Conservation (phyloP, 2,329 filamentous ascomycete species). For the Volutella citrinella region DNA sequence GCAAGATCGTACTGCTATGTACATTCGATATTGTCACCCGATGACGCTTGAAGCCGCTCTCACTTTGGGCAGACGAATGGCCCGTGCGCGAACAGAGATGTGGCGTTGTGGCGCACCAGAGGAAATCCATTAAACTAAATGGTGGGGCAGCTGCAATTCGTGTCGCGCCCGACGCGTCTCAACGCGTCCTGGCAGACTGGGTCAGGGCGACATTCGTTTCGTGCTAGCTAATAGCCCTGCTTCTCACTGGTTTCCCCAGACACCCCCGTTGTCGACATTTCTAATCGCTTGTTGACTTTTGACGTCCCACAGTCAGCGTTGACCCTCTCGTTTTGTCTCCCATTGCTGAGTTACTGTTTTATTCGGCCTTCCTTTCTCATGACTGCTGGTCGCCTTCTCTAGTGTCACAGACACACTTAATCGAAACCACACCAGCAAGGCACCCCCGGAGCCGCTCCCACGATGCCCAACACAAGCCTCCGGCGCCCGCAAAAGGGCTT, state of each 20-base stretch:
- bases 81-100: too few relatives aligned
- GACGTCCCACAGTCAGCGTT: constrained; percentile 9
- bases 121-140: constrained; percentile 32
- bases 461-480: constrained; percentile 60
- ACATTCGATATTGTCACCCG: too few relatives aligned
- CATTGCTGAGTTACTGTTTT: constrained; percentile 1
- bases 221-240: too few relatives aligned
- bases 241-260: too few relatives aligned
- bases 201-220: too few relatives aligned
- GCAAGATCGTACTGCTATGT: too few relatives aligned
- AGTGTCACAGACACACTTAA: constrained; percentile 17
- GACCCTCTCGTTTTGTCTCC: constrained; percentile 8
- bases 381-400: constrained; percentile 10
- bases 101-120: too few relatives aligned
- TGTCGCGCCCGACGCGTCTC: constrained; percentile 31
- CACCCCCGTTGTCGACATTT: too few relatives aligned
- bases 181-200: constrained; percentile 32
- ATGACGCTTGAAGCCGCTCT: constrained; percentile 24
- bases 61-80: constrained; percentile 12
- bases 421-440: too few relatives aligned
- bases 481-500: constrained; percentile 62
- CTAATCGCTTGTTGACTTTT: constrained; percentile 19
- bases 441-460: constrained; percentile 16
- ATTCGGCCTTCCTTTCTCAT: constrained; percentile 12
- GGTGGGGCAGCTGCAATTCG: constrained; percentile 15